Evolutionary conservation across 768 basidiomycete genomes (phyloP).

Genomic region (Nidularia sp.): DNA sequence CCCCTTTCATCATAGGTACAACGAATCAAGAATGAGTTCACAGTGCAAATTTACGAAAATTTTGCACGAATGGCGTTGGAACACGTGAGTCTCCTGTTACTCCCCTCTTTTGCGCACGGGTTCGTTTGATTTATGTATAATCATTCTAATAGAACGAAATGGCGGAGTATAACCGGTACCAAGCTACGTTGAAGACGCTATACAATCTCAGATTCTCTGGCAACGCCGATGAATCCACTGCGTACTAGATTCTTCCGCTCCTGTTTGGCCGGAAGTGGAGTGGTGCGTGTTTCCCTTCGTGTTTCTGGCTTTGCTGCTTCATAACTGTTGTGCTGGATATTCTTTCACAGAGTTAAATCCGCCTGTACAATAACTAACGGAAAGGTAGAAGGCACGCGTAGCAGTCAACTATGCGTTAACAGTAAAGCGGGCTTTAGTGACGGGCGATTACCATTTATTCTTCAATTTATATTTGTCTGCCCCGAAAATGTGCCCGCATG

Average conservation of each 20-base stretch:
- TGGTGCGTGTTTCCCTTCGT: constrained; percentile 50
- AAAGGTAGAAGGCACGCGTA: constrained; percentile 75
- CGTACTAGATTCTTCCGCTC: constrained; percentile 95
- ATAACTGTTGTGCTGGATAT: not conserved
- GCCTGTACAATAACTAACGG: constrained; percentile 95
- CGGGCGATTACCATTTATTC: constrained; percentile 91
- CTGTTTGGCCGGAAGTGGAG: constrained; percentile 91
- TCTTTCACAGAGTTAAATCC: constrained; percentile 78
- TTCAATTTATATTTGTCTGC: constrained; percentile 81
- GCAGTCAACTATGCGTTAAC: constrained; percentile 86
- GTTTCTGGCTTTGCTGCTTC: not conserved
- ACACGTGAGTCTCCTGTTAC: constrained; percentile 46
- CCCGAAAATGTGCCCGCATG: constrained; percentile 97
- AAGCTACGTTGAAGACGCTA: constrained; percentile 81
- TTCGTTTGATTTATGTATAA: too few relatives aligned
- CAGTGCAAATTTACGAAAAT: constrained; percentile 95
- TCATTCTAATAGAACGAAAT: constrained; percentile 70
- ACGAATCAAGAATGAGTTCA: constrained; percentile 97
- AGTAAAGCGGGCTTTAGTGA: constrained; percentile 85
- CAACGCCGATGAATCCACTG: constrained; percentile 92
- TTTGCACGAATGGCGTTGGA: constrained; percentile 97
- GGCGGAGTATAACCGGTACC: constrained; percentile 99
- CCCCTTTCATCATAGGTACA: constrained; percentile 66
- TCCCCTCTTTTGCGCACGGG: not conserved
- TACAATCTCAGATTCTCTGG: constrained; percentile 94